These are phyloP conservation scores for Ensete glaucum DNA, from an alignment of 176 grass and related monocot genomes.

Conservation along the genomic window DNA sequence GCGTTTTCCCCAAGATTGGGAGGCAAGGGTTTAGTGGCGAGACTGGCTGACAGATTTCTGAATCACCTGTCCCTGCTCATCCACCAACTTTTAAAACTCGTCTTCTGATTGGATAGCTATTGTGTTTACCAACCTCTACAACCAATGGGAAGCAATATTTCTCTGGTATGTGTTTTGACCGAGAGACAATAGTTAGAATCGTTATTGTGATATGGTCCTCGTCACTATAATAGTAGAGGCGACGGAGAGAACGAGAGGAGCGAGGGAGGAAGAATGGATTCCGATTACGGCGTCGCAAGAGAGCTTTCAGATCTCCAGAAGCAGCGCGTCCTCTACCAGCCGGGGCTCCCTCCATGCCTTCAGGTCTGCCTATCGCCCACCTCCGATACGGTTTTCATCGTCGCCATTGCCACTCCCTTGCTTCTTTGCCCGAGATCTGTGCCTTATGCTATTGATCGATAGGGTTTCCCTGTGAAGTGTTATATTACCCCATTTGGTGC, in stretches of 20 bases:
- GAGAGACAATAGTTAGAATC: background rate
- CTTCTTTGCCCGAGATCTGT: background rate
- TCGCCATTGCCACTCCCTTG: conserved; percentile 27
- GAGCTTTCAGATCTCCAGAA: conserved; percentile 88
- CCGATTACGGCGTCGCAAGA: conserved; percentile 81
- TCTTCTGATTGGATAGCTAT: background rate
- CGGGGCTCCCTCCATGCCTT: conserved; percentile 84
- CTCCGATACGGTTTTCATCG: background rate
- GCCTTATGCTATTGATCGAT: background rate
- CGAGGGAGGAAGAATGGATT: conserved; percentile 47
- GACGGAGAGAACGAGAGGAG: conserved; percentile 5
- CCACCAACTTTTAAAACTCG: background rate
- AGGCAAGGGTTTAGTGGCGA: background rate
- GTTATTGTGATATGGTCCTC: background rate
- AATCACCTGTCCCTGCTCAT: background rate
- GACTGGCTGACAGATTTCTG: background rate
- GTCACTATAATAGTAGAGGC: background rate
- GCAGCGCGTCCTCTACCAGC: conserved; percentile 64
- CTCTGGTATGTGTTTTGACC: background rate
- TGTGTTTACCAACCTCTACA: accelerated
- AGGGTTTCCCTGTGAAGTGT: background rate
- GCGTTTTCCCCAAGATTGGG: background rate
- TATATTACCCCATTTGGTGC: background rate
- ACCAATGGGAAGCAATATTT: background rate
- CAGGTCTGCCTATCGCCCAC: conserved; percentile 34